These are phyloP conservation scores for Yamadazyma insecticola DNA, from an alignment of 805 yeast genomes.

Conservation along the genomic window DNA sequence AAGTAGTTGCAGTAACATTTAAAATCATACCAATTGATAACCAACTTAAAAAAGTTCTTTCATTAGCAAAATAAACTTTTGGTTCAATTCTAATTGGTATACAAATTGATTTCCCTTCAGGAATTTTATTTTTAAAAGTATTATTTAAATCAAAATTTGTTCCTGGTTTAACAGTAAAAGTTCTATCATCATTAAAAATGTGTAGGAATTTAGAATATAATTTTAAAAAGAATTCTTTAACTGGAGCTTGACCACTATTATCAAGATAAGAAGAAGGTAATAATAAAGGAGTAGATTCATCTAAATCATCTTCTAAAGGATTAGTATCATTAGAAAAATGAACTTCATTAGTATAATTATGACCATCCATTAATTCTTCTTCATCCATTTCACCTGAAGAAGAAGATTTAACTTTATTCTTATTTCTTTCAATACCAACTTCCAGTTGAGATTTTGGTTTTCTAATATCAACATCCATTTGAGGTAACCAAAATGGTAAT, in stretches of 20 bases:
- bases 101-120: slow-evolving; percentile 83
- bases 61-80: slow-evolving; percentile 97
- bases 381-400: slow-evolving; percentile 58
- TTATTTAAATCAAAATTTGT: slow-evolving; percentile 40
- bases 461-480: slow-evolving; percentile 92
- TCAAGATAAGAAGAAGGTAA: slow-evolving; percentile 31
- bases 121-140: slow-evolving; percentile 56
- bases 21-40: slow-evolving; percentile 82
- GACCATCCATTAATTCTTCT: slow-evolving; percentile 52
- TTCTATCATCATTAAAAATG: slow-evolving; percentile 41
- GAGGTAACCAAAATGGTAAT: slow-evolving; percentile 97
- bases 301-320: slow-evolving; percentile 49
- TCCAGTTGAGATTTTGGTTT: slow-evolving; percentile 67
- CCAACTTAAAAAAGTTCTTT: slow-evolving; percentile 93
- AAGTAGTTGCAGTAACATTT: slow-evolving; percentile 83
- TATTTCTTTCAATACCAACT: slow-evolving; percentile 57
- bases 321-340: slow-evolving; percentile 42
- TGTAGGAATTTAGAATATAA: slow-evolving; percentile 34
- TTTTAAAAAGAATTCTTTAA: slow-evolving; percentile 26
- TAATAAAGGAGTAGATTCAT: slow-evolving; percentile 39
- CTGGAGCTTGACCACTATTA: slow-evolving; percentile 24
- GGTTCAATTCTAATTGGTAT: slow-evolving; percentile 98
- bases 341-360: slow-evolving; percentile 23
- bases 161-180: slow-evolving; percentile 41
- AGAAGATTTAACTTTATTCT: slow-evolving; percentile 21